A percentile compares a stretch with the other conserved stretches of the same genome.
These are phyloP conservation scores for Calocybe cyanea DNA, from an alignment of 768 basidiomycete genomes.

Conservation along the genomic window DNA sequence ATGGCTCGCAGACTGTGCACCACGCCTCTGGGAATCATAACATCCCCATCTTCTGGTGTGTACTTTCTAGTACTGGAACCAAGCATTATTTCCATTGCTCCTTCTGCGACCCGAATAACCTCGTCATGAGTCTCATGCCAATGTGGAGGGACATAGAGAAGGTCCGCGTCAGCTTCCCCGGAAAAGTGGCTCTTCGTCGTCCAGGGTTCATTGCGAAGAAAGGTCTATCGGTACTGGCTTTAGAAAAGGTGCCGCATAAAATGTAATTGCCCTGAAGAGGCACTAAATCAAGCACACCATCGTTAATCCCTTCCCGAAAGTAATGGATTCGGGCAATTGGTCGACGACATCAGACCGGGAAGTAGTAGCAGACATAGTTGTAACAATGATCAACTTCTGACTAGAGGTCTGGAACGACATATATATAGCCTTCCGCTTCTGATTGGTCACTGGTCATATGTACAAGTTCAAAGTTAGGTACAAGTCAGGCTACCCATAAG, in stretches of 20 bases:
- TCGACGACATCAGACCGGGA: background rate
- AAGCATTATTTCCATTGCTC: slow-evolving; percentile 24
- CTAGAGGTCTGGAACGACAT: too few relatives aligned
- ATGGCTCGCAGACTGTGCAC: slow-evolving; percentile 23
- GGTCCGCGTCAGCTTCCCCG: slow-evolving; percentile 20
- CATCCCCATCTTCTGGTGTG: slow-evolving; percentile 28
- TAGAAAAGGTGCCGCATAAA: background rate
- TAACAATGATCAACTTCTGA: too few relatives aligned
- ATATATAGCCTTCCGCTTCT: too few relatives aligned
- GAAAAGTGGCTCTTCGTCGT: slow-evolving; percentile 20
- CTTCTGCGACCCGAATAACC: slow-evolving; percentile 25
- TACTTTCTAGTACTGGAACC: slow-evolving; percentile 19
- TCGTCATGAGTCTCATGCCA: slow-evolving; percentile 34
- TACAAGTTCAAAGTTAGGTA: too few relatives aligned
- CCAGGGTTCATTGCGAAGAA: slow-evolving; percentile 27
- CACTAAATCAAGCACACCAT: slow-evolving; percentile 11
- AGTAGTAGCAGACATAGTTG: background rate
- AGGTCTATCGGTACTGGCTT: slow-evolving; percentile 21
- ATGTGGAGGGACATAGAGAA: slow-evolving; percentile 26
- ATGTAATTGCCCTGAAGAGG: background rate
- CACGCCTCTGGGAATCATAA: slow-evolving; percentile 23
- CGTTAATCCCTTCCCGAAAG: slow-evolving; percentile 13
- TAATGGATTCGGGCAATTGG: slow-evolving; percentile 10
- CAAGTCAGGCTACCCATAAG: too few relatives aligned
- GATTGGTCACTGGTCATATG: too few relatives aligned